Evolutionary conservation across 1,284 basidiomycete species (phyloP).

Genomic region (Cutaneotrichosporon cavernicola): DNA sequence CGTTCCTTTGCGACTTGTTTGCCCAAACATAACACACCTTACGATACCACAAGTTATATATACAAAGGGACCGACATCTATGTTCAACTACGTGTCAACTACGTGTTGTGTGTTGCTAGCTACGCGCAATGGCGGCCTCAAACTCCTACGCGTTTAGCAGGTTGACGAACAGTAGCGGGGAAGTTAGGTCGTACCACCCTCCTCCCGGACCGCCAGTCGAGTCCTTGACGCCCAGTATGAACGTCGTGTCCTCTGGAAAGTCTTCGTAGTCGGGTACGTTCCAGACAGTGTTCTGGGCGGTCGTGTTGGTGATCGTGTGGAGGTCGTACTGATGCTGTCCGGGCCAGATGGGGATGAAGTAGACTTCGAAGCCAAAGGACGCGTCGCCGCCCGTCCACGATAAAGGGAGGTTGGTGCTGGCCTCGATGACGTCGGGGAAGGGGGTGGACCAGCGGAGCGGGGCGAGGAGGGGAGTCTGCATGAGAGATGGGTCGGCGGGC

Average conservation of each 20-base stretch:
- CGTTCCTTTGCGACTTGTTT: too few species aligned
- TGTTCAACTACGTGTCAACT: too few species aligned
- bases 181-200: conserved; percentile 38
- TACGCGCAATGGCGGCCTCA: neutral
- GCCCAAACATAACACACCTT: too few species aligned
- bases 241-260: conserved; percentile 35
- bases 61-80: too few species aligned
- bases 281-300: conserved; percentile 25
- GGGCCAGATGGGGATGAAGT: conserved; percentile 41
- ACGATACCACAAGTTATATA: too few species aligned
- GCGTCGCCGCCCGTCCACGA: conserved; percentile 36
- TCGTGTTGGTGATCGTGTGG: conserved; percentile 30
- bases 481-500: neutral
- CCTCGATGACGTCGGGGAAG: conserved; percentile 17
- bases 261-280: conserved; percentile 23
- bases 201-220: conserved; percentile 20
- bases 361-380: conserved; percentile 26
- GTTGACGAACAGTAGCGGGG: neutral
- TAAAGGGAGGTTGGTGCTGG: conserved; percentile 26
- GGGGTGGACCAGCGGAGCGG: conserved; percentile 19
- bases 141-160: neutral
- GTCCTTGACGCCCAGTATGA: conserved; percentile 40
- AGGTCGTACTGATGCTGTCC: conserved; percentile 29
- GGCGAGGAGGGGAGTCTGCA: neutral
- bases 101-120: too few species aligned